Evolutionary conservation across 139 green algal species (phyloP).

Genomic region (Tetradesmus obliquus): DNA sequence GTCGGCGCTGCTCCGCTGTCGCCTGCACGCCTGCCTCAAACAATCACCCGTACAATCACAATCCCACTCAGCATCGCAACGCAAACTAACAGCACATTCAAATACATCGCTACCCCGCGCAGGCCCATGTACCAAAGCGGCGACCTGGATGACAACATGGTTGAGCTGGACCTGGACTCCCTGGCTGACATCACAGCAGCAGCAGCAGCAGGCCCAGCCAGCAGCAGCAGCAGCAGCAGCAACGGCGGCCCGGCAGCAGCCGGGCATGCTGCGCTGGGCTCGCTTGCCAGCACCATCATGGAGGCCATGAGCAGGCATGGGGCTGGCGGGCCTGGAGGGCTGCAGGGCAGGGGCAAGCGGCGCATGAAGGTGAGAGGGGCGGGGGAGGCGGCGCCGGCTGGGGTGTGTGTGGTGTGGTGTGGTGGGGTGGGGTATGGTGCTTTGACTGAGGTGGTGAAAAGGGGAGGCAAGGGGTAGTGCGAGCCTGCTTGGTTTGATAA

Average conservation of each 20-base stretch:
- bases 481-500: too few relatives aligned
- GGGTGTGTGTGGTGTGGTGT: background rate
- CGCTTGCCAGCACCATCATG: conserved; percentile 40
- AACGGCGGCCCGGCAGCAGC: conserved; percentile 10
- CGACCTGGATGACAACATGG: conserved; percentile 48
- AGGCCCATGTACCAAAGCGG: conserved; percentile 45
- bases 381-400: too few relatives aligned
- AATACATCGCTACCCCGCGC: background rate
- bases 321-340: background rate
- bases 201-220: conserved; percentile 40
- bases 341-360: background rate
- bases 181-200: background rate
- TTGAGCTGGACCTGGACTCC: conserved; percentile 56
- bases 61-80: too few relatives aligned
- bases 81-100: too few relatives aligned
- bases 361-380: conserved; percentile 24
- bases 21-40: too few relatives aligned
- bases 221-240: conserved; percentile 40
- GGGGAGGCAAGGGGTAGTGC: too few relatives aligned
- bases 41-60: too few relatives aligned
- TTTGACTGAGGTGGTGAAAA: too few relatives aligned
- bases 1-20: too few relatives aligned
- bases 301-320: conserved; percentile 31
- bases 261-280: background rate
- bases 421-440: background rate